phyloP scores from a whole-genome alignment of 2,329 filamentous ascomycete species.

The Fusarium clavum region DNA sequence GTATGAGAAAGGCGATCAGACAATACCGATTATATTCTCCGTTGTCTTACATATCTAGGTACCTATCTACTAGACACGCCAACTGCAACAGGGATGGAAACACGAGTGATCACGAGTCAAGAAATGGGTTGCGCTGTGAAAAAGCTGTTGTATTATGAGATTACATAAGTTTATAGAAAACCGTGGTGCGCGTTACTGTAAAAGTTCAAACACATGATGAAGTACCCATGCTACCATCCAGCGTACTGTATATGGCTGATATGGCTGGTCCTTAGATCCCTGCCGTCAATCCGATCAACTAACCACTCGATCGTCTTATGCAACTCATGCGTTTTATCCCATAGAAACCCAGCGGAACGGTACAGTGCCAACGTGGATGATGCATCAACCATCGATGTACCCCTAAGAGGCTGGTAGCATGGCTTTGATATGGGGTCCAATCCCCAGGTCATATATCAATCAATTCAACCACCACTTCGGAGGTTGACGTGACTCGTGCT shows the following conservation, averaged over 20 bases:
- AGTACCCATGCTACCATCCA: background rate
- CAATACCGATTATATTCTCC: conserved; percentile 16
- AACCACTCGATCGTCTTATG: conserved; percentile 18
- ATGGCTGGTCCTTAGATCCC: background rate
- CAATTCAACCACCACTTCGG: conserved; percentile 6
- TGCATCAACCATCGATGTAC: conserved; percentile 12
- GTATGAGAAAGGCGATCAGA: conserved; percentile 7
- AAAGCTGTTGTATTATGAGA: conserved; percentile 3
- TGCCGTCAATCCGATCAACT: conserved; percentile 9
- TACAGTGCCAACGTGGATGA: conserved; percentile 26
- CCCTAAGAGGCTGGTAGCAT: conserved; percentile 19
- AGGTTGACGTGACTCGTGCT: conserved; percentile 8
- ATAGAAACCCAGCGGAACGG: background rate
- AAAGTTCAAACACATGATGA: background rate
- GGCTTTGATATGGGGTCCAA: background rate
- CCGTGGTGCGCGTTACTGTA: background rate
- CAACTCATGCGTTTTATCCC: conserved; percentile 2
- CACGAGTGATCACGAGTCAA: conserved; percentile 6
- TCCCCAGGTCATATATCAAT: conserved; percentile 13
- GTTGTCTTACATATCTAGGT: conserved; percentile 2
- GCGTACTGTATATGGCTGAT: background rate
- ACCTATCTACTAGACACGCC: background rate
- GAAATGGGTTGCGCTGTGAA: background rate
- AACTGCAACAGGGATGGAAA: conserved; percentile 1
- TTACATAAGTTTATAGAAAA: conserved; percentile 5